phyloP scores from a whole-genome alignment of 2,329 filamentous ascomycete species.

The Pseudogymnoascus destructans region DNA sequence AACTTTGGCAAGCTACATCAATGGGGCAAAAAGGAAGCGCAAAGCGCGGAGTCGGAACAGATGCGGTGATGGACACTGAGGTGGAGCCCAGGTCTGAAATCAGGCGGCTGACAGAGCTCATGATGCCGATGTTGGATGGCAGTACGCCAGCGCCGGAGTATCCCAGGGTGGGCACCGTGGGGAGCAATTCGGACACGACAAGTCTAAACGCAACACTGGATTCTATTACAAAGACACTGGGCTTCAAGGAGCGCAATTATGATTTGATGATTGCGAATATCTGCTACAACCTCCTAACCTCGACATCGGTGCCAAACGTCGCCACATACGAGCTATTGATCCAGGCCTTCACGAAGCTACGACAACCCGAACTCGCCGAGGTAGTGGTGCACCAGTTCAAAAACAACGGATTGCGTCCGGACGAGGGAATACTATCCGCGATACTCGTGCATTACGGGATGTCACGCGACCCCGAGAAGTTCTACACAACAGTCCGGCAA shows the following conservation, averaged over 20 bases:
- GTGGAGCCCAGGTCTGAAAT: background rate
- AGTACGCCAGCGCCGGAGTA: background rate
- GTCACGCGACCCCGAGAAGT: slow-evolving; percentile 18
- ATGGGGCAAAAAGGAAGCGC: background rate
- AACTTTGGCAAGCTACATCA: background rate
- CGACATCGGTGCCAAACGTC: slow-evolving; percentile 47
- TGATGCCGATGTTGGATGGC: background rate
- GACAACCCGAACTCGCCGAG: slow-evolving; percentile 37
- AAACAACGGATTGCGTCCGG: slow-evolving; percentile 14
- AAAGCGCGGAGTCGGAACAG: background rate
- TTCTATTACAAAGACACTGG: background rate
- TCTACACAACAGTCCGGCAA: slow-evolving; percentile 18
- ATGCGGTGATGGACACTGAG: background rate
- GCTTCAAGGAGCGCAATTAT: slow-evolving; percentile 11
- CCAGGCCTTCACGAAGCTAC: slow-evolving; percentile 44
- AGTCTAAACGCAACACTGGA: background rate
- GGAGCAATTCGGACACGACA: background rate
- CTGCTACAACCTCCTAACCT: slow-evolving; percentile 53
- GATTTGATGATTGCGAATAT: slow-evolving; percentile 28
- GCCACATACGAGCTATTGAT: slow-evolving; percentile 61
- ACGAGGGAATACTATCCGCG: slow-evolving; percentile 17
- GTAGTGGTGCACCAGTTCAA: slow-evolving; percentile 33
- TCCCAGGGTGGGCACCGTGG: background rate
- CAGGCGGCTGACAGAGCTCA: background rate
- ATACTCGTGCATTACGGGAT: slow-evolving; percentile 23